These are phyloP conservation scores for Euphrasia confusa DNA, from an alignment of 257 asterid genomes.

Conservation along the genomic window DNA sequence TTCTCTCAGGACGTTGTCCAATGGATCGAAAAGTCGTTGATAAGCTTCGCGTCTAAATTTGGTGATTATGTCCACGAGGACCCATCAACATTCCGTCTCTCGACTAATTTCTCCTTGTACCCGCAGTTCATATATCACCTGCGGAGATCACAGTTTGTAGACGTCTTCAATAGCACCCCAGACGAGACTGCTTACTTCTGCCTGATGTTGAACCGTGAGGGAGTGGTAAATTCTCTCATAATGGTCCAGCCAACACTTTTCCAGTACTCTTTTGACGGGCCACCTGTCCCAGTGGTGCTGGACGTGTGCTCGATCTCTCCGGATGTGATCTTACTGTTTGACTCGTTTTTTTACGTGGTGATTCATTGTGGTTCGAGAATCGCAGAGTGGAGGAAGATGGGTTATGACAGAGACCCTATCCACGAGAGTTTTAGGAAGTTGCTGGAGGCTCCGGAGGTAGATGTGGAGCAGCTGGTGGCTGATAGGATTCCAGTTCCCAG, in stretches of 20 bases:
- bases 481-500: slow-evolving; percentile 87
- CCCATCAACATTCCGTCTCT: slow-evolving; percentile 77
- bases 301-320: slow-evolving; percentile 78
- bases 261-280: slow-evolving; percentile 88
- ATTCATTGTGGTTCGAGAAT: slow-evolving; percentile 87
- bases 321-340: slow-evolving; percentile 81
- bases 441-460: slow-evolving; percentile 80
- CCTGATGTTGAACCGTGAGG: slow-evolving; percentile 81
- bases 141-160: slow-evolving; percentile 85
- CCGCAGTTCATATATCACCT: slow-evolving; percentile 92
- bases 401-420: slow-evolving; percentile 68
- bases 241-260: slow-evolving; percentile 97
- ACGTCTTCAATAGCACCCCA: slow-evolving; percentile 79
- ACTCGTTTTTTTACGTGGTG: slow-evolving; percentile 76
- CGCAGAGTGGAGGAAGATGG: slow-evolving; percentile 83
- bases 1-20: slow-evolving; percentile 55
- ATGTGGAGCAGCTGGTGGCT: slow-evolving; percentile 65
- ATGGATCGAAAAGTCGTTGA: slow-evolving; percentile 75
- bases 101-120: slow-evolving; percentile 66
- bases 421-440: slow-evolving; percentile 72
- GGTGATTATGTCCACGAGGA: slow-evolving; percentile 91
- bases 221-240: slow-evolving; percentile 72
- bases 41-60: slow-evolving; percentile 67
- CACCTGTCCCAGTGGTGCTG: slow-evolving; percentile 75
- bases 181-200: slow-evolving; percentile 86